These are phyloP conservation scores for Hypoxylon sp. DNA, from an alignment of 2,329 filamentous ascomycete genomes.

Conservation along the genomic window DNA sequence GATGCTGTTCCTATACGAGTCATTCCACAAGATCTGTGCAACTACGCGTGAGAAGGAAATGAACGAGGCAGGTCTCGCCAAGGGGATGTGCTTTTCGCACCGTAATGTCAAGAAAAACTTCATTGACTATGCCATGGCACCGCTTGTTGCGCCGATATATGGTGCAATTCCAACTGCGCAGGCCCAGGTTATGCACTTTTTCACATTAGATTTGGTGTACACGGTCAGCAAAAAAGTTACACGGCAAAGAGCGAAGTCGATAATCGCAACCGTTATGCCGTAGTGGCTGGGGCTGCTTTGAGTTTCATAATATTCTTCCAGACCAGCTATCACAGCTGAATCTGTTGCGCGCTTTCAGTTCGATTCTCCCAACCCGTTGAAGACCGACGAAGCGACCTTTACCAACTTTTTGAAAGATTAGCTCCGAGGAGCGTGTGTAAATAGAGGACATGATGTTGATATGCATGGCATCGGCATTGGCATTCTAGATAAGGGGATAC, in stretches of 20 bases:
- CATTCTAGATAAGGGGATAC: constrained; percentile 61
- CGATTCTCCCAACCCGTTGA: constrained; percentile 50
- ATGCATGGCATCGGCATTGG: constrained; percentile 64
- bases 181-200: constrained; percentile 77
- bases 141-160: constrained; percentile 75
- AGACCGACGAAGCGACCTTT: constrained; percentile 50
- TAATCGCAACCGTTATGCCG: constrained; percentile 61
- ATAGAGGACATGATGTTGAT: constrained; percentile 65
- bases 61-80: constrained; percentile 72
- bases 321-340: constrained; percentile 18
- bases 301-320: constrained; percentile 41
- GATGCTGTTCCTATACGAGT: constrained; percentile 76
- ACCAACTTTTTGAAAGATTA: constrained; percentile 52
- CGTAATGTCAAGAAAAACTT: constrained; percentile 68
- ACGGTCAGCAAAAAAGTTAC: constrained; percentile 78
- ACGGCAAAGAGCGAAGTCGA: constrained; percentile 62
- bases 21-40: constrained; percentile 74
- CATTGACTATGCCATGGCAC: constrained; percentile 74
- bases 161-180: constrained; percentile 76
- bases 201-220: constrained; percentile 77
- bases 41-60: constrained; percentile 74
- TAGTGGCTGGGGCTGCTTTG: constrained; percentile 49
- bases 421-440: constrained; percentile 60
- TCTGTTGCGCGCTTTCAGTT: constrained; percentile 46
- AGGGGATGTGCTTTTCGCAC: constrained; percentile 75